Evolutionary conservation across 352 stramenopile genomes (phyloP).

Genomic region (Plasmopara viticola): DNA sequence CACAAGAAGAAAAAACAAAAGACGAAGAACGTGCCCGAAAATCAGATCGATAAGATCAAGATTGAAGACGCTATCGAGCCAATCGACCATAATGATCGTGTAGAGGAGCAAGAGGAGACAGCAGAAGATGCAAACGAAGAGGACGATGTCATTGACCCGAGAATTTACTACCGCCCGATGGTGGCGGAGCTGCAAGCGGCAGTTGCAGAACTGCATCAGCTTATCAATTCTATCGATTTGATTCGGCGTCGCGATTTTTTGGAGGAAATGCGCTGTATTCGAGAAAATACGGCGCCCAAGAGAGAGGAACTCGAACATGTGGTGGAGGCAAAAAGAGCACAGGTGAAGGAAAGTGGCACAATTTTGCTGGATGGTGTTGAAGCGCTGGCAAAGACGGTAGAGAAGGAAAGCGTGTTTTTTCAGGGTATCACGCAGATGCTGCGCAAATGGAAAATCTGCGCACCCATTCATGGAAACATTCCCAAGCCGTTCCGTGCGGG

Average conservation of each 20-base stretch:
- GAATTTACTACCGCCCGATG: constrained; percentile 82
- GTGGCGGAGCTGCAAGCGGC: constrained; percentile 73
- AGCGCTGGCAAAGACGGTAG: constrained; percentile 55
- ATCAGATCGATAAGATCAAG: constrained; percentile 20
- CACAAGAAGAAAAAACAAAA: constrained; percentile 57
- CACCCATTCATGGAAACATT: constrained; percentile 82
- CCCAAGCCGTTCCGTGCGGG: constrained; percentile 80
- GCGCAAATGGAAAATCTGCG: constrained; percentile 82
- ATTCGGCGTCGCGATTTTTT: constrained; percentile 73
- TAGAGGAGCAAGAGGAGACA: constrained; percentile 12
- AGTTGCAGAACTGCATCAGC: constrained; percentile 72
- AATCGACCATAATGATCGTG: constrained; percentile 20
- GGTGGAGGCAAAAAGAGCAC: constrained; percentile 62
- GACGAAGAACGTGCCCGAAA: constrained; percentile 9
- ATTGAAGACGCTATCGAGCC: constrained; percentile 27
- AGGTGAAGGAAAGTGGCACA: constrained; percentile 70
- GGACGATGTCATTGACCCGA: constrained; percentile 79
- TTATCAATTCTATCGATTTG: constrained; percentile 86
- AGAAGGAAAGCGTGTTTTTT: constrained; percentile 84
- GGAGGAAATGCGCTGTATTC: constrained; percentile 82
- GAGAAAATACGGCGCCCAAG: constrained; percentile 78
- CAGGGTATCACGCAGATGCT: constrained; percentile 71
- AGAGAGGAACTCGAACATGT: constrained; percentile 76
- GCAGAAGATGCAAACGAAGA: constrained; percentile 15
- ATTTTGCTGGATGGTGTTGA: constrained; percentile 73